Percentiles rank a stretch among this genome's conserved stretches.
These are phyloP conservation scores for Albatrellus ellisii DNA, from an alignment of 768 basidiomycete genomes.

Conservation along the genomic window DNA sequence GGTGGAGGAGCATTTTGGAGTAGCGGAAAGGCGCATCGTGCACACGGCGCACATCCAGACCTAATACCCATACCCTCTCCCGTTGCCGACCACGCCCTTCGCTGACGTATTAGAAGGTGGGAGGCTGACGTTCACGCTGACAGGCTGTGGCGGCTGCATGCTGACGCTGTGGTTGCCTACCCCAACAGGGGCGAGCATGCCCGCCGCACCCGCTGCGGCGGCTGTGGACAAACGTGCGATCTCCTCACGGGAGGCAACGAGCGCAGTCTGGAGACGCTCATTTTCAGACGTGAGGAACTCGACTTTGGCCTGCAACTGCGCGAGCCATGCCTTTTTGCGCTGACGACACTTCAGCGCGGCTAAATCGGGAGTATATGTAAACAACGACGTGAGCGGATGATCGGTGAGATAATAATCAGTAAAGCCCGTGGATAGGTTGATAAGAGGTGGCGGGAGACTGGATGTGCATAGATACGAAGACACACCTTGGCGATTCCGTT, in stretches of 20 bases:
- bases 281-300: slow-evolving; percentile 91
- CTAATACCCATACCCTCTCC: slow-evolving; percentile 13
- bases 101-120: slow-evolving; percentile 3
- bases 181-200: slow-evolving; percentile 1
- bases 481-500: slow-evolving; percentile 93
- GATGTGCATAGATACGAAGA: slow-evolving; percentile 6
- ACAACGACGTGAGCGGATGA: slow-evolving; percentile 6
- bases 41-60: no score
- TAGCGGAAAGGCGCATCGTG: no score
- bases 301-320: slow-evolving; percentile 85
- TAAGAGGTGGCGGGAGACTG: background rate
- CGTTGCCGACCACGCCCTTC: slow-evolving; percentile 2
- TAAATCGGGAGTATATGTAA: slow-evolving; percentile 19
- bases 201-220: background rate
- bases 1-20: no score
- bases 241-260: slow-evolving; percentile 84
- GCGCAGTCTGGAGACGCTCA: slow-evolving; percentile 79
- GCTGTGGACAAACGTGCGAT: slow-evolving; percentile 63
- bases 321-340: slow-evolving; percentile 97
- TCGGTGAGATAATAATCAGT: background rate
- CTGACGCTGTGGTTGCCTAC: background rate
- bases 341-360: slow-evolving; percentile 98
- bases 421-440: no score
- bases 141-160: slow-evolving; percentile 8
- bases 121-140: slow-evolving; percentile 13